Evolutionary conservation across 2,329 filamentous ascomycete species (phyloP).

Genomic region (Fonsecaea nubica): DNA sequence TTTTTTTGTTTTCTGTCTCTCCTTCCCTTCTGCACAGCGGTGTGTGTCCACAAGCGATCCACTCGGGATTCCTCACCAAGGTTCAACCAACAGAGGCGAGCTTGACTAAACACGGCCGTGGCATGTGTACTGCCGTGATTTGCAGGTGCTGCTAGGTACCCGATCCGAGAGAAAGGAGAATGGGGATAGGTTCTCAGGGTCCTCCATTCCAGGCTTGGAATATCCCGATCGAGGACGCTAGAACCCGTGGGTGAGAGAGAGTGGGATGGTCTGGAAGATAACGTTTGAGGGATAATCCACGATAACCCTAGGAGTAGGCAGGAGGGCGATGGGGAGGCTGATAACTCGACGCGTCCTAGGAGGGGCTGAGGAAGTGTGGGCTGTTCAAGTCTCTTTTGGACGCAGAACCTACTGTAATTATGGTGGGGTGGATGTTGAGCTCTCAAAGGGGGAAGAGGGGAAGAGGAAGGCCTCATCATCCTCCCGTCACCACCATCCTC

Average conservation of each 20-base stretch:
- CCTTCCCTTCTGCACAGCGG: slow-evolving; percentile 11
- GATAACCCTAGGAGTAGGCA: slow-evolving; percentile 1
- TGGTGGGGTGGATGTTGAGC: slow-evolving; percentile 9
- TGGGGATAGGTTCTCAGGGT: slow-evolving; percentile 5
- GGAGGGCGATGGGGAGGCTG: background rate
- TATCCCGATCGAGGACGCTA: slow-evolving; percentile 4
- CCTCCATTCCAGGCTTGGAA: slow-evolving; percentile 1
- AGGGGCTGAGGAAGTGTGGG: background rate
- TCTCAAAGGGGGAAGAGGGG: background rate
- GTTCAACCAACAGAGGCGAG: slow-evolving; percentile 9
- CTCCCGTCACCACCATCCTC: background rate
- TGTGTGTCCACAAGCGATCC: slow-evolving; percentile 26
- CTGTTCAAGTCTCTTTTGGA: background rate
- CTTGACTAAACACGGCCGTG: slow-evolving; percentile 22
- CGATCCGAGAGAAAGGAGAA: slow-evolving; percentile 9
- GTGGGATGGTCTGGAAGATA: slow-evolving; percentile 19
- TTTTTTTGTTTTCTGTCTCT: background rate
- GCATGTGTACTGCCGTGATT: slow-evolving; percentile 20
- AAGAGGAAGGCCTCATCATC: slow-evolving; percentile 15
- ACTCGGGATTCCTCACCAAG: slow-evolving; percentile 22
- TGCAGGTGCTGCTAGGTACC: slow-evolving; percentile 12
- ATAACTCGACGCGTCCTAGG: background rate
- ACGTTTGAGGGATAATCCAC: slow-evolving; percentile 8
- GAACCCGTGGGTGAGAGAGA: background rate
- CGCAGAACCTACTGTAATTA: background rate